These are phyloP conservation scores for Auricularia auricula-judae DNA, from an alignment of 768 basidiomycete species.

Conservation along the genomic window DNA sequence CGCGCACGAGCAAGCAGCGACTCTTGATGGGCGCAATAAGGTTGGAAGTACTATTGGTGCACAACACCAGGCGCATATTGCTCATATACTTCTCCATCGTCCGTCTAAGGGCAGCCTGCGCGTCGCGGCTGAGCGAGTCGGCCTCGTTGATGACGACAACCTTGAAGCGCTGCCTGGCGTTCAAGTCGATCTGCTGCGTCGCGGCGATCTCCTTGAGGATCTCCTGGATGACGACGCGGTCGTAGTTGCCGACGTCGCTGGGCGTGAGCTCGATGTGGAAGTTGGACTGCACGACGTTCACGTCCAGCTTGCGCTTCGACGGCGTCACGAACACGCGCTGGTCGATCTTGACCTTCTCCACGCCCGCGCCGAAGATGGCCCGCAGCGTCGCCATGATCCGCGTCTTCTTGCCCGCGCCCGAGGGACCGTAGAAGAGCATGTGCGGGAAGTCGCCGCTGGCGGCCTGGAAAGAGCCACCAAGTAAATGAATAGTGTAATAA, in stretches of 20 bases:
- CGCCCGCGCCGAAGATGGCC: slow-evolving; percentile 83
- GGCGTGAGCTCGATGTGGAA: slow-evolving; percentile 97
- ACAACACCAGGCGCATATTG: slow-evolving; percentile 92
- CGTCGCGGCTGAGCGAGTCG: slow-evolving; percentile 87
- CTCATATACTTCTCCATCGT: slow-evolving; percentile 99
- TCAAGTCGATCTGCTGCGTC: slow-evolving; percentile 95
- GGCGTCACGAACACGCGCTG: slow-evolving; percentile 93
- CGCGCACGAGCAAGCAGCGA: slow-evolving; percentile 86
- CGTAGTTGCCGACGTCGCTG: slow-evolving; percentile 93
- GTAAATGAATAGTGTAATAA: slow-evolving; percentile 5
- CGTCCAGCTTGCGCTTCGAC: slow-evolving; percentile 86
- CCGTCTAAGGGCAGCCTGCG: slow-evolving; percentile 89
- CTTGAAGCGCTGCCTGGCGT: slow-evolving; percentile 93
- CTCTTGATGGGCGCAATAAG: slow-evolving; percentile 96
- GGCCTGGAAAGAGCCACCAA: slow-evolving; percentile 37
- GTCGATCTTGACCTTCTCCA: slow-evolving; percentile 98
- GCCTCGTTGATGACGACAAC: slow-evolving; percentile 99
- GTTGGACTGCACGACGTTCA: slow-evolving; percentile 95
- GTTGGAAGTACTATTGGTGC: slow-evolving; percentile 88
- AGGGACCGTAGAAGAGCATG: slow-evolving; percentile 94
- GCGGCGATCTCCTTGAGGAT: slow-evolving; percentile 97
- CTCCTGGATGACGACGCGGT: slow-evolving; percentile 92
- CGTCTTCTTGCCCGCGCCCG: slow-evolving; percentile 97
- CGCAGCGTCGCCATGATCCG: slow-evolving; percentile 81
- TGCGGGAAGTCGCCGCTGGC: slow-evolving; percentile 93